These are phyloP conservation scores for Ajuga reptans DNA, from an alignment of 305 asterid species.

Conservation along the genomic window DNA sequence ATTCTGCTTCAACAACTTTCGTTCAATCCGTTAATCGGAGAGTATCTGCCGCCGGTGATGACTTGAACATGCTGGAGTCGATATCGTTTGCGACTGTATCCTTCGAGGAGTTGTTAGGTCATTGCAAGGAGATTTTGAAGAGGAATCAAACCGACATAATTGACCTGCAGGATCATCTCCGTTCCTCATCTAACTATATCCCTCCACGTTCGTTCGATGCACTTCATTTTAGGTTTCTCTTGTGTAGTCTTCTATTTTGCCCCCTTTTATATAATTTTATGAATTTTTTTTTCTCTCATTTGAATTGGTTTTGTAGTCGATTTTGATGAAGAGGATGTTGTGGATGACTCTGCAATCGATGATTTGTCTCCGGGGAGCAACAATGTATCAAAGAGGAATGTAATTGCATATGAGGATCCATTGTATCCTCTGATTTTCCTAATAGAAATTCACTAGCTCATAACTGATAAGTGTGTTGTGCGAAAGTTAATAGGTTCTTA, in stretches of 20 bases:
- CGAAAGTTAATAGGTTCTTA: neutral
- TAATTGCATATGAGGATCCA: slow-evolving; percentile 44
- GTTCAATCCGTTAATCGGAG: slow-evolving; percentile 59
- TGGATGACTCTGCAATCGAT: slow-evolving; percentile 29
- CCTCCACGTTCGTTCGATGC: slow-evolving; percentile 33
- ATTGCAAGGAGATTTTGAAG: slow-evolving; percentile 74
- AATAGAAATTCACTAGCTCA: neutral
- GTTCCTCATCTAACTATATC: slow-evolving; percentile 33
- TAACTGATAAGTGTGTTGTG: neutral
- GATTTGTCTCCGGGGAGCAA: slow-evolving; percentile 25
- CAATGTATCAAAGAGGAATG: slow-evolving; percentile 20
- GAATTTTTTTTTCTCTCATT: neutral
- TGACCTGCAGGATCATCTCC: slow-evolving; percentile 53
- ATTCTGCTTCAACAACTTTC: slow-evolving; percentile 87
- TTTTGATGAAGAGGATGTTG: slow-evolving; percentile 45
- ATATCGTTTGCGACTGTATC: slow-evolving; percentile 83
- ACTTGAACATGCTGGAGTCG: slow-evolving; percentile 78
- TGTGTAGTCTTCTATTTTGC: neutral
- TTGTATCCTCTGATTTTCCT: slow-evolving; percentile 49
- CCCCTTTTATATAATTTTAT: neutral
- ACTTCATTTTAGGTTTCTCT: neutral
- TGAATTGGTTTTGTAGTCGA: slow-evolving; percentile 32
- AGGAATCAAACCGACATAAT: slow-evolving; percentile 48
- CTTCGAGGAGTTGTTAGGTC: slow-evolving; percentile 90
- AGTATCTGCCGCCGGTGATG: slow-evolving; percentile 44